phyloP scores from a whole-genome alignment of 148 eudicot species.

The Suaeda aralocaspica region DNA sequence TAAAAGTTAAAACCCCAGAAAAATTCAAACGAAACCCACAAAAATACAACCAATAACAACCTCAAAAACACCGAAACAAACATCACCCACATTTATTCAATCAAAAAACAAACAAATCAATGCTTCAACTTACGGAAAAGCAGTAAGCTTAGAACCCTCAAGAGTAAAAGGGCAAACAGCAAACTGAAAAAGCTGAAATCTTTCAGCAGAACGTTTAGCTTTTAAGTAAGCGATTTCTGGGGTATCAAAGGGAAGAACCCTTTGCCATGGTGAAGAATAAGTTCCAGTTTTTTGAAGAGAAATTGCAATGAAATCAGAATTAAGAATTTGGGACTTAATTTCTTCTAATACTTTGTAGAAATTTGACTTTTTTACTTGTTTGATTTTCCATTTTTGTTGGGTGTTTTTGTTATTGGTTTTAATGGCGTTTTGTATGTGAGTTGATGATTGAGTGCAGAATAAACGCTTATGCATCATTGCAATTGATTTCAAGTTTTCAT shows the following conservation, averaged over 20 bases:
- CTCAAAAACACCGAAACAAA: neutral
- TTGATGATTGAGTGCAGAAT: constrained; percentile 25
- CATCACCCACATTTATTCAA: neutral
- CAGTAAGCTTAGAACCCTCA: constrained; percentile 53
- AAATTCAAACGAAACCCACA: neutral
- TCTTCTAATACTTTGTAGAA: constrained; percentile 45
- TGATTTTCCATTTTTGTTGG: constrained; percentile 49
- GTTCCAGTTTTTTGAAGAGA: constrained; percentile 75
- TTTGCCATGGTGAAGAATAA: constrained; percentile 76
- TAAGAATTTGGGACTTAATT: constrained; percentile 36
- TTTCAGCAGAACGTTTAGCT: constrained; percentile 63
- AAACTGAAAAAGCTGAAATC: constrained; percentile 76
- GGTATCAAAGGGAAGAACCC: constrained; percentile 56
- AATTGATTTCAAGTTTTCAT: neutral
- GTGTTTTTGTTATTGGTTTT: constrained; percentile 8
- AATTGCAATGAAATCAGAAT: constrained; percentile 67
- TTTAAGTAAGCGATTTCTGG: constrained; percentile 63
- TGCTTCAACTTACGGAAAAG: constrained; percentile 57
- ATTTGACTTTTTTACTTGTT: constrained; percentile 74
- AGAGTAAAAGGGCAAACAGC: constrained; percentile 80
- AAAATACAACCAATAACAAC: neutral
- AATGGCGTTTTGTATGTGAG: constrained; percentile 9
- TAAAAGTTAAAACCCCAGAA: neutral
- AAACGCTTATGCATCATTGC: constrained; percentile 33
- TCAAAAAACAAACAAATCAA: neutral